These are phyloP conservation scores for Cryptosporidium sp. DNA, from an alignment of 169 alveolate genomes.

Conservation along the genomic window DNA sequence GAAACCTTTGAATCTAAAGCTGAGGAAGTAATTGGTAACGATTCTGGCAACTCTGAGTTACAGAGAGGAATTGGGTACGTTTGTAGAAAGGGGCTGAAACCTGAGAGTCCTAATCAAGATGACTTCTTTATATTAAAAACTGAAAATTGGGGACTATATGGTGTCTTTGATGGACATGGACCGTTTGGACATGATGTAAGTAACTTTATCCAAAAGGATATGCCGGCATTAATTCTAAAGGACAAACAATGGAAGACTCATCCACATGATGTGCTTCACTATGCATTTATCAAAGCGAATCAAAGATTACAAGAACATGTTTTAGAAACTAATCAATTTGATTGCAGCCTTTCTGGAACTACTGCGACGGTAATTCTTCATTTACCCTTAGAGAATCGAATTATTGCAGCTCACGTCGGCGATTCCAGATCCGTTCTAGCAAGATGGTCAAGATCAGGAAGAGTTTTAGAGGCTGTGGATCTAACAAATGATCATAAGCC, in stretches of 20 bases:
- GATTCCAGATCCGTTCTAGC: slow-evolving; percentile 89
- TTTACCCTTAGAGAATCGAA: slow-evolving; percentile 77
- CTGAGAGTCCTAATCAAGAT: slow-evolving; percentile 91
- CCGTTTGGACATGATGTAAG: slow-evolving; percentile 90
- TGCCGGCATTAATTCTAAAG: slow-evolving; percentile 79
- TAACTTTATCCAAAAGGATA: slow-evolving; percentile 82
- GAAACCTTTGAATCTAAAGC: slow-evolving; percentile 72
- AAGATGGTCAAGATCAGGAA: slow-evolving; percentile 78
- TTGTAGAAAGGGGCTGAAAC: slow-evolving; percentile 89
- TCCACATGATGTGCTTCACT: slow-evolving; percentile 79
- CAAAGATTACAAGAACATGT: slow-evolving; percentile 78
- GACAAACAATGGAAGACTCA: slow-evolving; percentile 76
- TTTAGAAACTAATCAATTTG: slow-evolving; percentile 80
- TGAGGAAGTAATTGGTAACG: slow-evolving; percentile 65
- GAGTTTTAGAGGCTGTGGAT: slow-evolving; percentile 79
- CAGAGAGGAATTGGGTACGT: slow-evolving; percentile 84
- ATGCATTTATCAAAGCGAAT: slow-evolving; percentile 79
- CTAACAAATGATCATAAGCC: slow-evolving; percentile 89
- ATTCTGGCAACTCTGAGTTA: slow-evolving; percentile 43
- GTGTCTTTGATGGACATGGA: slow-evolving; percentile 93
- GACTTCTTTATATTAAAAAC: slow-evolving; percentile 83
- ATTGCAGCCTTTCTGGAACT: slow-evolving; percentile 84
- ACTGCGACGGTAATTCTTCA: slow-evolving; percentile 82
- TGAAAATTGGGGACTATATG: slow-evolving; percentile 82
- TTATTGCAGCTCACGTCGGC: slow-evolving; percentile 87